A percentile compares a stretch with the other conserved stretches of the same genome.
Conservation (phyloP, 2,329 filamentous ascomycete species). For the Paraphaeosphaeria minitans region DNA sequence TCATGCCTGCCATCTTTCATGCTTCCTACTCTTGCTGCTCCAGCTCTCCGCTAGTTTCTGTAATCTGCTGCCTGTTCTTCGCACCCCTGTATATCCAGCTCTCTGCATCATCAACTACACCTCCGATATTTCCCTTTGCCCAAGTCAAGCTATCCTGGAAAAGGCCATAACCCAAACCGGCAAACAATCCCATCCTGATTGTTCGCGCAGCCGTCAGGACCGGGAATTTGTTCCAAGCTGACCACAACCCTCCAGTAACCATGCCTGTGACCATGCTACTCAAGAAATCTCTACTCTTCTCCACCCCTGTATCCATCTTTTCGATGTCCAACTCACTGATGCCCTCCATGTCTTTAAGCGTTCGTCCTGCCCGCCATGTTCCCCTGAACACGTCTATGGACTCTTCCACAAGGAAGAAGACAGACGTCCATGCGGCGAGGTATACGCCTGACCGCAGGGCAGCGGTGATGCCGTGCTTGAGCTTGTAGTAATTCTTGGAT, state of each 20-base stretch:
- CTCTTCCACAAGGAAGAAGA: constrained; percentile 84
- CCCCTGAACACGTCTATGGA: constrained; percentile 73
- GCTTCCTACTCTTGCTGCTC: constrained; percentile 16
- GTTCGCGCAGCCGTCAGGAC: constrained; percentile 66
- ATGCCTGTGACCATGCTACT: constrained; percentile 83
- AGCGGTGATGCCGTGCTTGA: constrained; percentile 77
- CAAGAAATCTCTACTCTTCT: constrained; percentile 67
- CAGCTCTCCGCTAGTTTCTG: constrained; percentile 34
- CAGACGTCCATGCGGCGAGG: constrained; percentile 72
- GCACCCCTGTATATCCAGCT: constrained; percentile 50
- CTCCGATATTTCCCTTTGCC: constrained; percentile 67
- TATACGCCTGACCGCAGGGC: constrained; percentile 75
- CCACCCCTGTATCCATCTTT: constrained; percentile 34
- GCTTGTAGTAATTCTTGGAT: constrained; percentile 90
- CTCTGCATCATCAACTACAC: constrained; percentile 54
- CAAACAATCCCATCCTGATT: constrained; percentile 77
- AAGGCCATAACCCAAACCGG: constrained; percentile 80
- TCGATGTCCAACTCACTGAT: constrained; percentile 41
- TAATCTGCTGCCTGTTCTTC: constrained; percentile 39
- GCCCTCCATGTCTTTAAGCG: constrained; percentile 42
- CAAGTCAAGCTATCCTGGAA: constrained; percentile 76
- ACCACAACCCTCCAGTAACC: constrained; percentile 84
- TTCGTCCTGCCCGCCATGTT: constrained; percentile 51
- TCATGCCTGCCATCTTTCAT: background rate
- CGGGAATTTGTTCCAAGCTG: constrained; percentile 81